Base-by-base conservation (phyloP, 2,329 filamentous ascomycete species). In the Bipolaris bicolor region DNA sequence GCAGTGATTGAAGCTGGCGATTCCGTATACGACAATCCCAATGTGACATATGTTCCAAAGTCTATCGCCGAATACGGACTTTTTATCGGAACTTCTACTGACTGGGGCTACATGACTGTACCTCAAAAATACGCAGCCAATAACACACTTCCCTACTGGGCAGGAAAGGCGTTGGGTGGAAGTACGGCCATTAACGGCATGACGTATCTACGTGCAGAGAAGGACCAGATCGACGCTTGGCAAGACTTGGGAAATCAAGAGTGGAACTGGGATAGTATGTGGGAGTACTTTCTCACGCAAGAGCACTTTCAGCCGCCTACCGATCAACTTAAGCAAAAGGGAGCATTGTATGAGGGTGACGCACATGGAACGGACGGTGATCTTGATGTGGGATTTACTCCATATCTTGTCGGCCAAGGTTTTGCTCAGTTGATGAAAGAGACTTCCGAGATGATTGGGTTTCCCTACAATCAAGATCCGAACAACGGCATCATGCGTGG, bases 401-500 rank as follows among this genome's bases (percentile, higher is more conserved):
- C 65, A 34, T 66, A 68, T 57, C 50, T 73, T 18, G 62, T 64
- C 7, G 60, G 65, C 24, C 65, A 68, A 45, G 66, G 61, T 7
- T 60, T 68, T 36, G 64, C 68, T 53, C 52, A 66, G 5, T 65
- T 69, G 0, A 58, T 82, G 18, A 79, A 78, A 57, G 55, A 72
- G 3, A 79, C 78, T 5, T 76, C 73, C 15, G 58, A 68, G 37
- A 58, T 52, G 7, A 53, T 77, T 3, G 76, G 77, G 2, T 63
- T 81, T 13, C 65, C 68, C 0, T 78, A 68, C 58, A 82, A 79
- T 29, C 47, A 50, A 18, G 81, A 83, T 49, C 56, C 76, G 1
- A 81, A 82, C 61, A 71, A 70, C 11, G 80, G 81, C 4, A 53
- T 64, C 11, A 77, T 82, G 77, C 61, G 74, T n/a, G 81, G 81